A percentile compares a stretch with the other conserved stretches of the same genome.
These are phyloP conservation scores for Lentinula edodes DNA, from an alignment of 768 basidiomycete species.

Conservation along the genomic window DNA sequence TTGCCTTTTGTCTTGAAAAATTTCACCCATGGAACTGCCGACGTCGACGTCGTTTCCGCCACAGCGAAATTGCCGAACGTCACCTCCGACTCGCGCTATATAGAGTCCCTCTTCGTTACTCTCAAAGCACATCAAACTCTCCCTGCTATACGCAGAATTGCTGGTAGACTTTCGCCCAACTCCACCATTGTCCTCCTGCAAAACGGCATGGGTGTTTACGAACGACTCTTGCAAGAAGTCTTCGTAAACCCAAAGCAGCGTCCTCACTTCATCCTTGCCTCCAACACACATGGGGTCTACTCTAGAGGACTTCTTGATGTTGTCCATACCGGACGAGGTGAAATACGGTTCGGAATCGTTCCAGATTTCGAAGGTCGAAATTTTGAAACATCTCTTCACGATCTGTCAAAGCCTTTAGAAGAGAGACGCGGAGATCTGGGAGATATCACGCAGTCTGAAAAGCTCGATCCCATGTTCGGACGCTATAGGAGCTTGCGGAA, in stretches of 20 bases:
- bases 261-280: constrained; percentile 82
- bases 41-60: constrained; percentile 49
- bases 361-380: constrained; percentile 60
- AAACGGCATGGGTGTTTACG: constrained; percentile 93
- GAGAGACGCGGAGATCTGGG: constrained; percentile 43
- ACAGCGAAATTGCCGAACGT: neutral
- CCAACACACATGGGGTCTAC: constrained; percentile 79
- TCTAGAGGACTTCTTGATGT: constrained; percentile 45
- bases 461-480: constrained; percentile 26
- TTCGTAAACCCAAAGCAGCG: constrained; percentile 71
- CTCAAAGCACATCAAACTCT: constrained; percentile 71
- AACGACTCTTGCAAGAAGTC: constrained; percentile 56
- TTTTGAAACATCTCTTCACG: constrained; percentile 51
- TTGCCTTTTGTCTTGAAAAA: constrained; percentile 32
- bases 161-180: constrained; percentile 53
- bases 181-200: constrained; percentile 91
- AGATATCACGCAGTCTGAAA: constrained; percentile 40
- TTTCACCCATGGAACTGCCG: constrained; percentile 27
- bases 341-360: constrained; percentile 73
- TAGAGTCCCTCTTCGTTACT: constrained; percentile 78
- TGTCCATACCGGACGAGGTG: constrained; percentile 67
- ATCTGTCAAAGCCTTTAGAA: constrained; percentile 23
- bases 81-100: constrained; percentile 24
- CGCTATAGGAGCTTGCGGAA: constrained; percentile 59
- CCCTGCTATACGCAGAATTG: constrained; percentile 49